Base-by-base conservation (phyloP, 371 early-diverging fungal genomes). In the Fennellomyces sp. region DNA sequence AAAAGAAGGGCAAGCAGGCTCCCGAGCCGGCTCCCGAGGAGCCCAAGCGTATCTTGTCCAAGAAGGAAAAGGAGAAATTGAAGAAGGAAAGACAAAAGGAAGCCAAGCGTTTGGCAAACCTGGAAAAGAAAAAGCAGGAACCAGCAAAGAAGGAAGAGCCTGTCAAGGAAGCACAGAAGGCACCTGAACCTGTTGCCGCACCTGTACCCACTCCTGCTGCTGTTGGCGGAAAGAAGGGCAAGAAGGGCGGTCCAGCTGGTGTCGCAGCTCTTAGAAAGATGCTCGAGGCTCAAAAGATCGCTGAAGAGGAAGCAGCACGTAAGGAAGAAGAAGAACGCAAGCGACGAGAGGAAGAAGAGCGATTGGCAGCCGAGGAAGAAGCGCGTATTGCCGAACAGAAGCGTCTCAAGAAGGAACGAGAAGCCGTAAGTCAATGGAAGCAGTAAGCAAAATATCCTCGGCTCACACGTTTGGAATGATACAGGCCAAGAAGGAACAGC, bases 401-500 rank as follows among this genome's bases (percentile, higher is more conserved):
- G 73, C 66, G 53, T 29, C 53, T 68, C 27, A 80, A 73, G 70
- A 76, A 68, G 52, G 76, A 80, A 55, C 67, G 51, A 26, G 74
- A 80, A 53, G 73, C 57, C 57, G 69, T 72, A 68, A 58, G 51
- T 55, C n/a, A n/a, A n/a, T n/a, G n/a, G n/a, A n/a, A n/a, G n/a
- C n/a, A n/a, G n/a, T n/a, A n/a, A n/a, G n/a, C n/a, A n/a, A n/a
- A n/a, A n/a, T n/a, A n/a, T n/a, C n/a, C n/a, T 36, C 11, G 21
- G 26, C 13, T 41, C 11, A 53, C 27, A 17, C 33, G 41, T 38
- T 35, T 51, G 28, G 15, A 33, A 11, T 0, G 13, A 33, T 39
- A 36, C 72, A 87, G 86, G 81, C 82, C 33, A 92, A 91, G 75
- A 85, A 86, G 36, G 98, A 97, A 58, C 93, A 96, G 73, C 86